phyloP scores from a whole-genome alignment of 2,329 filamentous ascomycete genomes.

The Thielaviopsis populi region DNA sequence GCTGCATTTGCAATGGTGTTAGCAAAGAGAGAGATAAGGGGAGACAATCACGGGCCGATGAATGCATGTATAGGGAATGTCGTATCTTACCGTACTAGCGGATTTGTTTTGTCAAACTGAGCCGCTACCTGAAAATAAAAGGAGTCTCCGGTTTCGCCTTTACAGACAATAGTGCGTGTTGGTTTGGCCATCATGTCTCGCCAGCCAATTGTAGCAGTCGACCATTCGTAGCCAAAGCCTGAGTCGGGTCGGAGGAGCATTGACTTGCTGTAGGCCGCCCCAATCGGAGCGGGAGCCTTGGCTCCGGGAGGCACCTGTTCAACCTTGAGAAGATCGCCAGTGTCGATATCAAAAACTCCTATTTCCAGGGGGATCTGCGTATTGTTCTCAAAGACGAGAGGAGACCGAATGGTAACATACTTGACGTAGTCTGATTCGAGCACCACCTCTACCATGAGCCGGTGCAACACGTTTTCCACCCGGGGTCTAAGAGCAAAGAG shows the following conservation, averaged over 20 bases:
- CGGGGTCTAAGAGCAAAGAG: slow-evolving; percentile 81
- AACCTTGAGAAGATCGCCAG: slow-evolving; percentile 87
- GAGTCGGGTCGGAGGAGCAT: slow-evolving; percentile 81
- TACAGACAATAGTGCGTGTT: slow-evolving; percentile 75
- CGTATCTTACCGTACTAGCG: slow-evolving; percentile 50
- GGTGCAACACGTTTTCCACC: slow-evolving; percentile 70
- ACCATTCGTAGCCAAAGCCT: slow-evolving; percentile 95
- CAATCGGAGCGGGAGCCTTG: slow-evolving; percentile 76
- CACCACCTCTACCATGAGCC: slow-evolving; percentile 79
- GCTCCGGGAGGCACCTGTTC: slow-evolving; percentile 94
- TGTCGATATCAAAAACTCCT: slow-evolving; percentile 73
- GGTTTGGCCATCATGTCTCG: slow-evolving; percentile 73
- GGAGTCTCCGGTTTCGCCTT: slow-evolving; percentile 70
- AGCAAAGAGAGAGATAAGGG: not conserved
- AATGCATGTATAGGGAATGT: no score
- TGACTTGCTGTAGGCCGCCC: slow-evolving; percentile 78
- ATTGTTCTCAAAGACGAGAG: slow-evolving; percentile 82
- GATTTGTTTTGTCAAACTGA: slow-evolving; percentile 67
- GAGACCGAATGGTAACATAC: slow-evolving; percentile 89
- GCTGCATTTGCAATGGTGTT: slow-evolving; percentile 25
- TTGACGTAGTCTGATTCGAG: slow-evolving; percentile 94
- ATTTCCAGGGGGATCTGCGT: slow-evolving; percentile 93
- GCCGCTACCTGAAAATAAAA: slow-evolving; percentile 97
- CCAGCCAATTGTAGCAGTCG: slow-evolving; percentile 80
- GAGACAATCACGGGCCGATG: no score